A percentile compares a stretch with the other conserved stretches of the same genome.
Conservation (phyloP, 2,329 filamentous ascomycete species). For the Graphilbum ipis-grandicollis region DNA sequence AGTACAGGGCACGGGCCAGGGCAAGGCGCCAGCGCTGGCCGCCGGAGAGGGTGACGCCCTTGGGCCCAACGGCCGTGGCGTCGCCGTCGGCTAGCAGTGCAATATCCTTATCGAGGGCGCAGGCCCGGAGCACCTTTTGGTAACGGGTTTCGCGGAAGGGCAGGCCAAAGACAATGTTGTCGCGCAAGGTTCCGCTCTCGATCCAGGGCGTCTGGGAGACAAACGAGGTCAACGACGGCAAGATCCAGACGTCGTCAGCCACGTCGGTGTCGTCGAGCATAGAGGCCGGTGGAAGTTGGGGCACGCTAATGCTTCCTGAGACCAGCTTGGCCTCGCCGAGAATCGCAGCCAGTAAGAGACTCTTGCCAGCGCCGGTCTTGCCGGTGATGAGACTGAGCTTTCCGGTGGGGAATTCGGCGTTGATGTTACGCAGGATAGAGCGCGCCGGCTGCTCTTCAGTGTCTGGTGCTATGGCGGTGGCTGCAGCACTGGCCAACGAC, state of each 20-base stretch:
- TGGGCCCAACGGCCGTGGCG: constrained; percentile 23
- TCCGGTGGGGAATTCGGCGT: constrained; percentile 16
- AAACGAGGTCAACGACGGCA: constrained; percentile 22
- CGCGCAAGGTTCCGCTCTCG: constrained; percentile 23
- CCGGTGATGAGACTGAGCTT: constrained; percentile 19
- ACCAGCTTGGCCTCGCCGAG: constrained; percentile 21
- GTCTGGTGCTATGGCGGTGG: neutral
- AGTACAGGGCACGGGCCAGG: constrained; percentile 27
- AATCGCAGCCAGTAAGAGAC: constrained; percentile 20
- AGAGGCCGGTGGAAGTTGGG: constrained; percentile 10
- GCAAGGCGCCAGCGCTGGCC: constrained; percentile 28
- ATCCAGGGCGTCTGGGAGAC: constrained; percentile 30
- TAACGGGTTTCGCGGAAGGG: constrained; percentile 23
- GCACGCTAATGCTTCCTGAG: constrained; percentile 14
- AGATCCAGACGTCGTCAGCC: constrained; percentile 15
- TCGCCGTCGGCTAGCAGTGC: constrained; percentile 24
- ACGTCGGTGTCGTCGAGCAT: constrained; percentile 11
- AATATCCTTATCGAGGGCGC: constrained; percentile 24
- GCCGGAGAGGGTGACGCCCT: constrained; percentile 24
- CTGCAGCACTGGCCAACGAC: neutral
- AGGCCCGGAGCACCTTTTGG: constrained; percentile 25
- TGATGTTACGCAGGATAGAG: constrained; percentile 16
- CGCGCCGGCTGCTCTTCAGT: constrained; percentile 6
- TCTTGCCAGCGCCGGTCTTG: constrained; percentile 22
- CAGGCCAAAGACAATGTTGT: constrained; percentile 28